Conservation (phyloP, 2,329 filamentous ascomycete genomes). For the Penicillium digitatum region DNA sequence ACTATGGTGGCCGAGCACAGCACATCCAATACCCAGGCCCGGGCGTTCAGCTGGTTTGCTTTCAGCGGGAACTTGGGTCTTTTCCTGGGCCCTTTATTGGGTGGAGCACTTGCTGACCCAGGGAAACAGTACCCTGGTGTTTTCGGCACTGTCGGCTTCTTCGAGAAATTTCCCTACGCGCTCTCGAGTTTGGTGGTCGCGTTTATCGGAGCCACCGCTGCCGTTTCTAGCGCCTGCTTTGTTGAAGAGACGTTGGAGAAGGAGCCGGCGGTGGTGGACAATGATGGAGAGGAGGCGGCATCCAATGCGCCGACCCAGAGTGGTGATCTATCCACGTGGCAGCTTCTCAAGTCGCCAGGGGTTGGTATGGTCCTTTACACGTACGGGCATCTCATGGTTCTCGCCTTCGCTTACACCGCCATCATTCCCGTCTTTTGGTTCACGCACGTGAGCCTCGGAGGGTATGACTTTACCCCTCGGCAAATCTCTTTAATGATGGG, state of each 20-base stretch:
- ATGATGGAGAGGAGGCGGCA: background rate
- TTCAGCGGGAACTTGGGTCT: conserved; percentile 72
- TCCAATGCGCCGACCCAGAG: conserved; percentile 9
- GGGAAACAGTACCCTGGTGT: conserved; percentile 57
- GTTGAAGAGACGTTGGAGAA: conserved; percentile 56
- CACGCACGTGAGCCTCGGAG: conserved; percentile 60
- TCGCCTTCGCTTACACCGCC: conserved; percentile 69
- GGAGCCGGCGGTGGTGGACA: background rate
- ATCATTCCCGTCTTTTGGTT: conserved; percentile 66
- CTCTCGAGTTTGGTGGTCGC: conserved; percentile 60
- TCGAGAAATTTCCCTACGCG: conserved; percentile 62
- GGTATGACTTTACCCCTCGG: conserved; percentile 58
- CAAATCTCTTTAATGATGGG: conserved; percentile 66
- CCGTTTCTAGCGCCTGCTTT: conserved; percentile 51
- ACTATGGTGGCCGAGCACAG: conserved; percentile 74
- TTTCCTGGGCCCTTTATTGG: conserved; percentile 64
- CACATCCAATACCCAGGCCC: conserved; percentile 65
- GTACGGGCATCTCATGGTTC: conserved; percentile 63
- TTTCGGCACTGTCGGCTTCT: conserved; percentile 57
- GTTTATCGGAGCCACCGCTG: conserved; percentile 49
- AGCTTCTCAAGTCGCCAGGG: conserved; percentile 60
- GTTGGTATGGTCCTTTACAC: conserved; percentile 63
- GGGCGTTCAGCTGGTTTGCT: conserved; percentile 71
- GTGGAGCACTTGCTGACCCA: conserved; percentile 64
- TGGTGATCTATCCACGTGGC: conserved; percentile 21